A percentile compares a stretch with the other conserved stretches of the same genome.
Conservation (phyloP, 176 grass and related monocot species). For the Luzula sylvatica region DNA sequence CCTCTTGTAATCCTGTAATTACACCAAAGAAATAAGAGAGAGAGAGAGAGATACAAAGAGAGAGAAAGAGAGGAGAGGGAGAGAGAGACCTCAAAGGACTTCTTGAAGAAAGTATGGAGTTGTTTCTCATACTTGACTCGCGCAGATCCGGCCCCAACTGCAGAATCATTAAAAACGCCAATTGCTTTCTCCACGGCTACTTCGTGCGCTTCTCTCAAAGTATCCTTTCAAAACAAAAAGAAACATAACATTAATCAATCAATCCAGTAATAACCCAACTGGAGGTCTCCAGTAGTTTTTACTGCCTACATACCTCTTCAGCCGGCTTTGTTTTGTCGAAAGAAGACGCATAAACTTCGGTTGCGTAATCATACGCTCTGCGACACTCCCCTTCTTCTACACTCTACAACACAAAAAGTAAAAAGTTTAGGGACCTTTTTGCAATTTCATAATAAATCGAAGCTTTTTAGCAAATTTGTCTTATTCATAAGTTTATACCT, state of each 20-base stretch:
- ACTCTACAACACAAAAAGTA: slow-evolving; percentile 31
- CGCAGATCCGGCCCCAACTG: slow-evolving; percentile 59
- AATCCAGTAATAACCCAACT: slow-evolving; percentile 18
- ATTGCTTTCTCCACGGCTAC: slow-evolving; percentile 58
- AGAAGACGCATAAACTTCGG: slow-evolving; percentile 63
- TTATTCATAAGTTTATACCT: slow-evolving; percentile 29
- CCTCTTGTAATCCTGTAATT: slow-evolving; percentile 76
- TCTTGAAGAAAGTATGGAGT: slow-evolving; percentile 61
- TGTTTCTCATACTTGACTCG: slow-evolving; percentile 86
- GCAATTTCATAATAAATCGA: neutral
- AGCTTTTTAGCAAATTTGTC: slow-evolving; percentile 7
- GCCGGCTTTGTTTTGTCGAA: slow-evolving; percentile 61
- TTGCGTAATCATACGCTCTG: slow-evolving; percentile 77
- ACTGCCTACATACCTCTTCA: slow-evolving; percentile 46
- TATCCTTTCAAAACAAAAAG: slow-evolving; percentile 34
- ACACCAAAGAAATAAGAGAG: neutral
- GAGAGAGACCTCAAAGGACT: slow-evolving; percentile 89
- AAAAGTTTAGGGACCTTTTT: neutral
- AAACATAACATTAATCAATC: neutral
- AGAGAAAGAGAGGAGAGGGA: too few relatives aligned
- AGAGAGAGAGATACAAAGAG: neutral
- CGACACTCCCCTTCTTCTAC: slow-evolving; percentile 95
- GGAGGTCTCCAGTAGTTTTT: too few relatives aligned
- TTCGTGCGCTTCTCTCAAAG: slow-evolving; percentile 76
- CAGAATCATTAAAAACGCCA: slow-evolving; percentile 45